Evolutionary conservation across 2,329 filamentous ascomycete species (phyloP).

Genomic region (Sclerotinia minor): DNA sequence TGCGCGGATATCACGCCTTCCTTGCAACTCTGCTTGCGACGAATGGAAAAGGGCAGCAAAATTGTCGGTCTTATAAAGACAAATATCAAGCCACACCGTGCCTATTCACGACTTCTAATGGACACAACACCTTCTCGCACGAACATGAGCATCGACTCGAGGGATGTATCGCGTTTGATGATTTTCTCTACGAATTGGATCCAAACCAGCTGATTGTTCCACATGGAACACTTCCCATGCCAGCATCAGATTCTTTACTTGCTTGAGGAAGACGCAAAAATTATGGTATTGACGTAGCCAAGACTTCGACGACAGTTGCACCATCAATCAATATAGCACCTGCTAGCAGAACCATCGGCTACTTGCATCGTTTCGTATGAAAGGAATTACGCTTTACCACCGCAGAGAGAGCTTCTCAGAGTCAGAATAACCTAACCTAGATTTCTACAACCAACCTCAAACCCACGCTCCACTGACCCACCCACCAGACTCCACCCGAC

Average conservation of each 20-base stretch:
- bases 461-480: no score
- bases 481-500: no score
- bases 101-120: not conserved
- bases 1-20: not conserved
- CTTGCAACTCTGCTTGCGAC: not conserved
- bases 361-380: not conserved
- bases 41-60: conserved; percentile 3
- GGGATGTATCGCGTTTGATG: not conserved
- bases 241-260: not conserved
- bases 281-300: not conserved
- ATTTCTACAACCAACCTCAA: no score
- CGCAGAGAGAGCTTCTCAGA: not conserved
- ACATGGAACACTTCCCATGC: not conserved
- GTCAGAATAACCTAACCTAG: no score
- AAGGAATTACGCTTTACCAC: not conserved
- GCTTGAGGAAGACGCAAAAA: not conserved
- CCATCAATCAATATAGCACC: not conserved
- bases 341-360: not conserved
- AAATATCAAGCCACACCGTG: not conserved
- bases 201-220: not conserved
- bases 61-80: not conserved
- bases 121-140: not conserved
- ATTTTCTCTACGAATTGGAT: conserved; percentile 14
- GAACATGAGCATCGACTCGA: conserved; percentile 5
- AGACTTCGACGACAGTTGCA: not conserved